phyloP scores from a whole-genome alignment of 352 stramenopile genomes.

The Phytophthora nicotianae region DNA sequence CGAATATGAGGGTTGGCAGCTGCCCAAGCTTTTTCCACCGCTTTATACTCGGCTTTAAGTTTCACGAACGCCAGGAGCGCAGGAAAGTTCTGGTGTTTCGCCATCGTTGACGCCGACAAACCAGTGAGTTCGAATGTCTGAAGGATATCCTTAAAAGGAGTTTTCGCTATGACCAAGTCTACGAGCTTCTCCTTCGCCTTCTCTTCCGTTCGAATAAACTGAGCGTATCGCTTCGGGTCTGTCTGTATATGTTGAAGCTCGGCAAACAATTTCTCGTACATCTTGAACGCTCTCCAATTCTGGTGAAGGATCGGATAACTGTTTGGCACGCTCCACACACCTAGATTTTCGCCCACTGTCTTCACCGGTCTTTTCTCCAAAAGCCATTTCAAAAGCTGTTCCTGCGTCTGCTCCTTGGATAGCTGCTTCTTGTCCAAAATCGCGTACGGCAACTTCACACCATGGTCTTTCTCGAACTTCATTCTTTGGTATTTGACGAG shows the following conservation, averaged over 20 bases:
- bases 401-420: slow-evolving; percentile 2
- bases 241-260: background rate
- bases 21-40: no score
- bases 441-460: background rate
- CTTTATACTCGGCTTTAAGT: no score
- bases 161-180: background rate
- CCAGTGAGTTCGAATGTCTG: background rate
- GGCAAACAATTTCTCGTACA: slow-evolving; percentile 5
- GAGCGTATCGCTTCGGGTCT: background rate
- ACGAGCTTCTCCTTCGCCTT: background rate
- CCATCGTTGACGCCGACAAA: background rate
- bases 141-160: background rate
- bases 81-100: background rate
- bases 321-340: background rate
- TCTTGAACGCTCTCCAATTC: slow-evolving; percentile 14
- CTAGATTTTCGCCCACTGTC: background rate
- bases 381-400: slow-evolving; percentile 2
- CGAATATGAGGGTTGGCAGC: no score
- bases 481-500: slow-evolving; percentile 4
- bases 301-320: background rate
- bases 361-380: background rate
- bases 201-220: background rate
- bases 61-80: slow-evolving; percentile 6
- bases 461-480: background rate
- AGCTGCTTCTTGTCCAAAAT: background rate